These are phyloP conservation scores for Fusarium anguioides DNA, from an alignment of 2,329 filamentous ascomycete species.

Conservation along the genomic window DNA sequence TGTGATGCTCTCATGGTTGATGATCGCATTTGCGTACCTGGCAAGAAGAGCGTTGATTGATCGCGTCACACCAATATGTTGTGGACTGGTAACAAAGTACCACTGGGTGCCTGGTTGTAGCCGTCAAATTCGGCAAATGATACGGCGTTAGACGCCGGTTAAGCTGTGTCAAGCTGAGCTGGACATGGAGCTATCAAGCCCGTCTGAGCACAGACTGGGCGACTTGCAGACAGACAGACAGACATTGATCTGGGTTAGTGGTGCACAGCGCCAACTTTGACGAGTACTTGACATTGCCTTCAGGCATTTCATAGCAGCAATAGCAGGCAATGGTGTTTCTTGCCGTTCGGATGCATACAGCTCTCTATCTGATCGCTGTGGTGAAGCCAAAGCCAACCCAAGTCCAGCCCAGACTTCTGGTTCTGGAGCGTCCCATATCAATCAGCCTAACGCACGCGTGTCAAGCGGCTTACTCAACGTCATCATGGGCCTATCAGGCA, in stretches of 20 bases:
- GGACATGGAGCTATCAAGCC: neutral
- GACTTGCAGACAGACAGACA: neutral
- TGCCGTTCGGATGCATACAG: conserved; percentile 9
- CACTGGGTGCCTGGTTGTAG: neutral
- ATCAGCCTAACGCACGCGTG: conserved; percentile 3
- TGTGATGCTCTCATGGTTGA: conserved; percentile 60
- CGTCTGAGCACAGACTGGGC: neutral
- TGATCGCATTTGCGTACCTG: conserved; percentile 58
- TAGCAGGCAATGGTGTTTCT: neutral
- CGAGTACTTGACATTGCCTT: neutral
- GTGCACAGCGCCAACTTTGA: neutral
- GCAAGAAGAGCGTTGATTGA: conserved; percentile 11
- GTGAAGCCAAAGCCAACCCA: no score
- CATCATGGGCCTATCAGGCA: conserved; percentile 13
- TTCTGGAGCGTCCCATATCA: conserved; percentile 1
- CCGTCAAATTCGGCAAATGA: conserved; percentile 2
- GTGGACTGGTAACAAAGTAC: conserved; percentile 2
- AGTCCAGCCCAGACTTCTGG: neutral
- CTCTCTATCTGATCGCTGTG: conserved; percentile 2
- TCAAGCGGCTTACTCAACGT: conserved; percentile 9
- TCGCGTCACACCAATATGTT: neutral
- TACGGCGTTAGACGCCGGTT: conserved; percentile 1
- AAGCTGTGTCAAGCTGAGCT: neutral
- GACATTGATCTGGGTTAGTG: neutral
- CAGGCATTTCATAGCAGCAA: conserved; percentile 13